phyloP scores from a whole-genome alignment of 495 filamentous ascomycete species.

The Mytilinidion resinicola region DNA sequence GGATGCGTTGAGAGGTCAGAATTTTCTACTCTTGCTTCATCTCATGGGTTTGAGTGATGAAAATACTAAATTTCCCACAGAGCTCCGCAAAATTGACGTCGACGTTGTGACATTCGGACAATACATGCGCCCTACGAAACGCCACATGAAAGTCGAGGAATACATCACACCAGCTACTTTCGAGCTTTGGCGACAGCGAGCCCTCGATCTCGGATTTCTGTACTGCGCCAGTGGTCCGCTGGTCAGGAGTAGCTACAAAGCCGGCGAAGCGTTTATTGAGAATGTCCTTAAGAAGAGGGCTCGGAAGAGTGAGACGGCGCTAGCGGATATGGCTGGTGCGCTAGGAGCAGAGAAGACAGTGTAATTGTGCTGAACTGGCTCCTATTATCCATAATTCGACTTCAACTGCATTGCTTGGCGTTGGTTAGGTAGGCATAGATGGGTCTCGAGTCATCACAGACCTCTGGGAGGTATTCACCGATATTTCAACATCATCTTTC shows the following conservation, averaged over 20 bases:
- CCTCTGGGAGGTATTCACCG: no score
- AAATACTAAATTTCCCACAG: constrained; percentile 29
- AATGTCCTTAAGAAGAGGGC: constrained; percentile 89
- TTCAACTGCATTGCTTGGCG: no score
- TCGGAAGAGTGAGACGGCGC: constrained; percentile 38
- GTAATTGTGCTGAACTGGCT: no score
- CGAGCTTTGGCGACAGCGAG: constrained; percentile 82
- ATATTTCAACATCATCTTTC: no score
- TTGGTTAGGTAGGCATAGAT: no score
- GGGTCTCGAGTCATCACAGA: no score
- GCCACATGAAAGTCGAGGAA: constrained; percentile 91
- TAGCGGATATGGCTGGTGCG: neutral
- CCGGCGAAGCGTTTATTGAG: constrained; percentile 97
- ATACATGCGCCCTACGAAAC: constrained; percentile 98
- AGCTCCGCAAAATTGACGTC: constrained; percentile 70
- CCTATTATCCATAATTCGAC: no score
- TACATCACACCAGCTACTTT: constrained; percentile 89
- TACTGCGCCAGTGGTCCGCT: constrained; percentile 92
- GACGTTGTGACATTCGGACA: constrained; percentile 98
- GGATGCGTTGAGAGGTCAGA: constrained; percentile 60
- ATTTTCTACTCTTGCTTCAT: constrained; percentile 11
- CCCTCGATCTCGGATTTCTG: constrained; percentile 90
- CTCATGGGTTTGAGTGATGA: neutral
- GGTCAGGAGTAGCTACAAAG: constrained; percentile 92
- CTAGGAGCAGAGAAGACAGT: no score